Percentiles rank a stretch among this genome's conserved stretches.
These are phyloP conservation scores for Amaranthus palmeri DNA, from an alignment of 148 eudicot species.

Conservation along the genomic window DNA sequence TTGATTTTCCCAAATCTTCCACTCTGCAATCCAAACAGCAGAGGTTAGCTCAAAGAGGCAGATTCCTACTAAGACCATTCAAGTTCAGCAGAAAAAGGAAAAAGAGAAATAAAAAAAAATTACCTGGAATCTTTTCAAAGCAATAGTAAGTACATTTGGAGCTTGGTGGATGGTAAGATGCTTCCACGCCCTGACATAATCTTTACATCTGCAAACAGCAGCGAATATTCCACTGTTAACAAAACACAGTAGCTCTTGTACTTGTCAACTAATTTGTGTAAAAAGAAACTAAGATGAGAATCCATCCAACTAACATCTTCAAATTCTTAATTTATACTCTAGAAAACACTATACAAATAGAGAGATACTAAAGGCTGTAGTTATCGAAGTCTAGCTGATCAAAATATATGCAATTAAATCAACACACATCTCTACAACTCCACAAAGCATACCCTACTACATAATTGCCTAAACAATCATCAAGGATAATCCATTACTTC, in stretches of 20 bases:
- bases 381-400: background rate
- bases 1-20: slow-evolving; percentile 96
- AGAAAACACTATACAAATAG: background rate
- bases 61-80: background rate
- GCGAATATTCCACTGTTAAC: background rate
- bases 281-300: background rate
- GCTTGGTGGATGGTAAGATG: slow-evolving; percentile 62
- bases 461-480: too few relatives aligned
- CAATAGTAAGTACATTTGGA: slow-evolving; percentile 90
- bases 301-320: background rate
- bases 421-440: background rate
- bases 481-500: too few relatives aligned
- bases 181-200: slow-evolving; percentile 88
- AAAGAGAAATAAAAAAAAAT: background rate
- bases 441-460: too few relatives aligned
- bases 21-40: slow-evolving; percentile 45
- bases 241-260: background rate
- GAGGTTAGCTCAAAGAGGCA: background rate
- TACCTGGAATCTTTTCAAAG: slow-evolving; percentile 95
- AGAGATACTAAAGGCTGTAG: background rate
- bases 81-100: background rate
- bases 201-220: slow-evolving; percentile 68
- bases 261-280: background rate
- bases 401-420: background rate
- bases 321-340: background rate